Evolutionary conservation across 2,329 filamentous ascomycete genomes (phyloP).

Genomic region (Colletotrichum liaoningense): DNA sequence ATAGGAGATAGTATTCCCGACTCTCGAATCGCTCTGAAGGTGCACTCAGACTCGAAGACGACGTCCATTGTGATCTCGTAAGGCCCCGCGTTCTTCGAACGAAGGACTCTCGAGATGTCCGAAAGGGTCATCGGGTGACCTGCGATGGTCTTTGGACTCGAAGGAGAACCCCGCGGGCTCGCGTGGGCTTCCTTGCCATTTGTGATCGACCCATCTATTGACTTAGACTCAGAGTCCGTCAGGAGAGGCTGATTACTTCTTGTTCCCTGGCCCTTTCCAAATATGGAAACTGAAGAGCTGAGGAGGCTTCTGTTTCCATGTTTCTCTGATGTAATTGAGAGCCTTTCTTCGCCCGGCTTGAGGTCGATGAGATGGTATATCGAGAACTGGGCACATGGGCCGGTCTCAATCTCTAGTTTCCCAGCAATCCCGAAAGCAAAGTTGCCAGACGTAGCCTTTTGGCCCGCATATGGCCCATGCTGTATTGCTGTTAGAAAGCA

Average conservation of each 20-base stretch:
- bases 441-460: slow-evolving; percentile 65
- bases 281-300: not conserved
- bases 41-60: slow-evolving; percentile 53
- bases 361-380: slow-evolving; percentile 63
- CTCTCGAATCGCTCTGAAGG: slow-evolving; percentile 49
- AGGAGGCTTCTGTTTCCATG: not conserved
- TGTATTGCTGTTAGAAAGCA: not conserved
- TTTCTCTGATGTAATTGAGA: not conserved
- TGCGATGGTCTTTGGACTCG: not conserved
- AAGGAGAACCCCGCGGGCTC: not conserved
- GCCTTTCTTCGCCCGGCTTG: slow-evolving; percentile 39
- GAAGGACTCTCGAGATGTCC: slow-evolving; percentile 54
- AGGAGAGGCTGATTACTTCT: rapidly evolving
- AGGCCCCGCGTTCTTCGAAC: slow-evolving; percentile 63
- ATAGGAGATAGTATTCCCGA: slow-evolving; percentile 48
- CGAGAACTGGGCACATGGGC: slow-evolving; percentile 56
- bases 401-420: slow-evolving; percentile 7
- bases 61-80: slow-evolving; percentile 65
- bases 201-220: no score
- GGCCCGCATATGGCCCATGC: slow-evolving; percentile 60
- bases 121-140: slow-evolving; percentile 30
- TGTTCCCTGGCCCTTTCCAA: not conserved
- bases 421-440: slow-evolving; percentile 53
- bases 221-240: not conserved
- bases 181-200: not conserved